Percentiles rank a stretch among this genome's conserved stretches.
These are phyloP conservation scores for Globisporangium iwayamae DNA, from an alignment of 352 stramenopile genomes.

Conservation along the genomic window DNA sequence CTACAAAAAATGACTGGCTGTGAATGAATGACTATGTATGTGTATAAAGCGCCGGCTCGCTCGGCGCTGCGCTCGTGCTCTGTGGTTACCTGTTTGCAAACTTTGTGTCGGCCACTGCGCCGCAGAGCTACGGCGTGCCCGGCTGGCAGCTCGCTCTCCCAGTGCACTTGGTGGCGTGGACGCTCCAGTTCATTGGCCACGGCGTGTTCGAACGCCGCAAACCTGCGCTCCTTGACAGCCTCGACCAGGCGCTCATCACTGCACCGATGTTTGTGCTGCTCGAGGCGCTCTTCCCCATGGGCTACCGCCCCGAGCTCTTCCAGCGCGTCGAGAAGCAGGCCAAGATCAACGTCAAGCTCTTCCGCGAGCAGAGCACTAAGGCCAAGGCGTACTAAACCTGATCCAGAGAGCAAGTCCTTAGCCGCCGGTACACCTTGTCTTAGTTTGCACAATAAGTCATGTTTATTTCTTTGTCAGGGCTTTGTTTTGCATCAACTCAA, in stretches of 20 bases:
- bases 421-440: no score
- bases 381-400: neutral
- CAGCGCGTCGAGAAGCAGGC: slow-evolving; percentile 55
- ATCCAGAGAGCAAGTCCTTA: neutral
- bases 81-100: slow-evolving; percentile 56
- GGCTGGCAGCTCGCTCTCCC: slow-evolving; percentile 52
- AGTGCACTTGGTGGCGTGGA: slow-evolving; percentile 64
- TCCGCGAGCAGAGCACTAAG: slow-evolving; percentile 25
- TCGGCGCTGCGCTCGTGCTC: slow-evolving; percentile 54
- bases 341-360: slow-evolving; percentile 58
- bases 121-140: slow-evolving; percentile 30
- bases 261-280: slow-evolving; percentile 87
- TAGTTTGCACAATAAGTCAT: neutral
- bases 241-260: slow-evolving; percentile 78
- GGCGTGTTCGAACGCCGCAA: slow-evolving; percentile 83
- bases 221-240: slow-evolving; percentile 78
- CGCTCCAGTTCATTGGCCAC: slow-evolving; percentile 84
- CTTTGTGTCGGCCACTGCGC: slow-evolving; percentile 38
- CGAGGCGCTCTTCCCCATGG: slow-evolving; percentile 71
- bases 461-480: neutral
- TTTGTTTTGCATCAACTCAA: neutral
- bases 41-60: slow-evolving; percentile 33
- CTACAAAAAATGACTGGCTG: neutral
- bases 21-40: neutral
- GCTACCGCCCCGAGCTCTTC: slow-evolving; percentile 71